phyloP scores from a whole-genome alignment of 768 basidiomycete species.

The Xerocomus brunneocitrinus region DNA sequence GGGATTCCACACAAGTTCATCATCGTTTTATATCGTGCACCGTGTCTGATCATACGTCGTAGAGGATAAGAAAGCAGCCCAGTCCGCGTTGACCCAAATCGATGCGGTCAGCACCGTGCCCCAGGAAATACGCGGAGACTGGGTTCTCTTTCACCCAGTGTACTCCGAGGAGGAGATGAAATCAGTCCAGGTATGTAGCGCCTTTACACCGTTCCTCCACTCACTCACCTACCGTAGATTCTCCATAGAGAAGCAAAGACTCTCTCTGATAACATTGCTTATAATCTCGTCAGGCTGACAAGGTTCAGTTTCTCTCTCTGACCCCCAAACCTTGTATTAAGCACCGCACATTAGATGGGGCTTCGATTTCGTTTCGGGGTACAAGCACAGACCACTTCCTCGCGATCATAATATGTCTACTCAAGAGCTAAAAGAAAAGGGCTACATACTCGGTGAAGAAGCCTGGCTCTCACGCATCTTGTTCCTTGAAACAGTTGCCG shows the following conservation, averaged over 20 bases:
- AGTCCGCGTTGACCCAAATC: slow-evolving; percentile 19
- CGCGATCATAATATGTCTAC: slow-evolving; percentile 60
- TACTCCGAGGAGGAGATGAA: slow-evolving; percentile 72
- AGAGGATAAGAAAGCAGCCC: slow-evolving; percentile 25
- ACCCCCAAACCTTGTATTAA: neutral
- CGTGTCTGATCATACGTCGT: neutral
- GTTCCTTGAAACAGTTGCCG: slow-evolving; percentile 86
- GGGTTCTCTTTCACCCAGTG: slow-evolving; percentile 93
- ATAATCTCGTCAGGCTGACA: slow-evolving; percentile 51
- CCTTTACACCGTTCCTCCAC: slow-evolving; percentile 1
- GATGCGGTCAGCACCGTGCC: slow-evolving; percentile 53
- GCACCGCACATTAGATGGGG: slow-evolving; percentile 39
- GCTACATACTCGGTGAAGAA: slow-evolving; percentile 67
- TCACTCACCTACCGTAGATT: slow-evolving; percentile 43
- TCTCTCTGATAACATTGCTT: slow-evolving; percentile 69
- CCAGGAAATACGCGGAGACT: slow-evolving; percentile 62
- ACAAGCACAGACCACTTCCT: slow-evolving; percentile 70
- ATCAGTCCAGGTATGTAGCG: slow-evolving; percentile 55
- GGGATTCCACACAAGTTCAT: slow-evolving; percentile 32
- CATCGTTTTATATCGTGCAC: neutral
- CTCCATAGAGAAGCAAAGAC: slow-evolving; percentile 63
- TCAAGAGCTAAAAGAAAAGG: slow-evolving; percentile 66
- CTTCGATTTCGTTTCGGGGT: slow-evolving; percentile 84
- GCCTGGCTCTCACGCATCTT: slow-evolving; percentile 72
- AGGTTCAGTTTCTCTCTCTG: slow-evolving; percentile 33